Conservation (phyloP, 805 yeast species). For the Wickerhamiella australiensis region DNA sequence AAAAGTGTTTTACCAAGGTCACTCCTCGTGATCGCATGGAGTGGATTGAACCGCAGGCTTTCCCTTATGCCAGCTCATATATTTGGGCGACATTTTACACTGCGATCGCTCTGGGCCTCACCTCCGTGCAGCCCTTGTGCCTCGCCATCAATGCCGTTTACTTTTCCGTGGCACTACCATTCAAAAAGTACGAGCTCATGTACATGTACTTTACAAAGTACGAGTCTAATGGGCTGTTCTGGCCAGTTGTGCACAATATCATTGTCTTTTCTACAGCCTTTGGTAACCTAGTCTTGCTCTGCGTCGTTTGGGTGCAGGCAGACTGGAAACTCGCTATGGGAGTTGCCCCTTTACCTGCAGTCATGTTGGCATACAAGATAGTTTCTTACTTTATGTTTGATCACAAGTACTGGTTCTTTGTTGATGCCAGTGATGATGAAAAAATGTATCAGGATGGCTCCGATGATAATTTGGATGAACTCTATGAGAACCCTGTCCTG, state of each 20-base stretch:
- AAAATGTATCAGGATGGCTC: background rate
- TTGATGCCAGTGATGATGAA: constrained; percentile 1
- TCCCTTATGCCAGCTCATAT: constrained; percentile 27
- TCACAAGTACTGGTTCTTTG: constrained; percentile 16
- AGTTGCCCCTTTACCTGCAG: constrained; percentile 24
- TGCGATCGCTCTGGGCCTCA: constrained; percentile 30
- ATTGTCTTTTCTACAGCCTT: constrained; percentile 27
- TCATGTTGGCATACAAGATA: constrained; percentile 26
- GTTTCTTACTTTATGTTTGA: constrained; percentile 15
- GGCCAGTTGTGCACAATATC: constrained; percentile 29
- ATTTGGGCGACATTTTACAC: constrained; percentile 28
- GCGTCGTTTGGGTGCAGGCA: constrained; percentile 31
- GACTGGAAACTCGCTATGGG: constrained; percentile 27
- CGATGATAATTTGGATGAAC: constrained; percentile 9
- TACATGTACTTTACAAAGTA: constrained; percentile 29
- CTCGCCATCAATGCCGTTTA: constrained; percentile 26
- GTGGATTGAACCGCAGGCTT: constrained; percentile 28
- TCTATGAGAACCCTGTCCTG: constrained; percentile 19
- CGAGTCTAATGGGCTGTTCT: constrained; percentile 30
- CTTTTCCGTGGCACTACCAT: constrained; percentile 25
- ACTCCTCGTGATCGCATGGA: constrained; percentile 28
- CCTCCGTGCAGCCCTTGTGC: constrained; percentile 31
- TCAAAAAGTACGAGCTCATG: constrained; percentile 29
- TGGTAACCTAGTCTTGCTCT: constrained; percentile 30
- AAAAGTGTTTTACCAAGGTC: constrained; percentile 21